phyloP scores from a whole-genome alignment of 371 early-diverging fungal species.

The Umbelopsis sp. region DNA sequence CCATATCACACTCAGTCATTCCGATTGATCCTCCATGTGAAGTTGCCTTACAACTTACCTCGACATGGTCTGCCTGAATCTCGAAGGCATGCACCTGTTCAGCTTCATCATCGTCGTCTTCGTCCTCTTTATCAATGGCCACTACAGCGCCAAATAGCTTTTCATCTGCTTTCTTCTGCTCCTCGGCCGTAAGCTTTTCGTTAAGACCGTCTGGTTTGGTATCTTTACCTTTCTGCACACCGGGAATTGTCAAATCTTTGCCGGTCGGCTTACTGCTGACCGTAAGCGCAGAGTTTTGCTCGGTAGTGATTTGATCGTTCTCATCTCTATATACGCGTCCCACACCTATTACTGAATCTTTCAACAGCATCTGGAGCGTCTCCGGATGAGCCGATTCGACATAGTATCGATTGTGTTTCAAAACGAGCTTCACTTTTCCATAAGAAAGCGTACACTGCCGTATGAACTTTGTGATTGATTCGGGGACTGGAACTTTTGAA shows the following conservation, averaged over 20 bases:
- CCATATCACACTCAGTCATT: too few relatives aligned
- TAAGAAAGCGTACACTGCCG: constrained; percentile 91
- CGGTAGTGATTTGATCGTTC: constrained; percentile 40
- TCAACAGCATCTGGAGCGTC: constrained; percentile 82
- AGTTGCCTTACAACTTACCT: constrained; percentile 43
- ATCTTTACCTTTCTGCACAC: constrained; percentile 48
- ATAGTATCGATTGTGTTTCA: constrained; percentile 95
- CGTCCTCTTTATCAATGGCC: constrained; percentile 66
- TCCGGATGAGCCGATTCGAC: constrained; percentile 91
- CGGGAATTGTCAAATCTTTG: constrained; percentile 66
- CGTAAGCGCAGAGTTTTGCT: constrained; percentile 32
- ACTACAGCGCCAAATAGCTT: constrained; percentile 65
- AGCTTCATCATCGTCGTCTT: constrained; percentile 69
- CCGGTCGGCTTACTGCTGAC: constrained; percentile 55
- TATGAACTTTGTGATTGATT: constrained; percentile 87
- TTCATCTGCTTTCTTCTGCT: constrained; percentile 48
- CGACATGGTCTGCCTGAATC: constrained; percentile 79
- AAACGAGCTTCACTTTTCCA: constrained; percentile 97
- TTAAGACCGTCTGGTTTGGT: constrained; percentile 26
- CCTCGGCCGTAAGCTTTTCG: constrained; percentile 35
- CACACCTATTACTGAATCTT: constrained; percentile 77
- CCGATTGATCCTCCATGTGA: background rate
- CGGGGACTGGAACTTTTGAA: constrained; percentile 89
- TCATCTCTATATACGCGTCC: constrained; percentile 68
- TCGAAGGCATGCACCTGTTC: constrained; percentile 88